Conservation (phyloP, 2,329 filamentous ascomycete species). For the Conoideocrella luteorostrata region DNA sequence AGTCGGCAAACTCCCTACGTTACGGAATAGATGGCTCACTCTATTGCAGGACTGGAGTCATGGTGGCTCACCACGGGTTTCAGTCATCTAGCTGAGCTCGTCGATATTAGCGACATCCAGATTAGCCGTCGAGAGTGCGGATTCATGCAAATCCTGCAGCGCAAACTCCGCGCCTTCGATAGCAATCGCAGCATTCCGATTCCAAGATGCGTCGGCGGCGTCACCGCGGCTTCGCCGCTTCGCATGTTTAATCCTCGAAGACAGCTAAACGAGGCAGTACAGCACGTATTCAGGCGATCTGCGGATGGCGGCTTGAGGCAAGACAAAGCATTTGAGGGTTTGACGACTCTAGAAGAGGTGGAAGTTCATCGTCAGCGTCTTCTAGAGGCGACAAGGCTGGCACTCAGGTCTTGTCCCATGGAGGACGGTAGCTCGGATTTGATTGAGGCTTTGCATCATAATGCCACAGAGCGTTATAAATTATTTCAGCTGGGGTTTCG, state of each 20-base stretch:
- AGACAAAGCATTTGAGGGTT: slow-evolving; percentile 20
- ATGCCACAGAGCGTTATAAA: slow-evolving; percentile 21
- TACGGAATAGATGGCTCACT: slow-evolving; percentile 20
- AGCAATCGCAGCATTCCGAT: slow-evolving; percentile 15
- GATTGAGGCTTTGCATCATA: slow-evolving; percentile 24
- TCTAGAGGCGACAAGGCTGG: slow-evolving; percentile 16
- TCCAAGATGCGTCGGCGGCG: background rate
- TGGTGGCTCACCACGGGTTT: slow-evolving; percentile 27
- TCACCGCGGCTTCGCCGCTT: background rate
- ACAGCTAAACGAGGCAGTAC: slow-evolving; percentile 17
- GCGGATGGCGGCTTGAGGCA: slow-evolving; percentile 23
- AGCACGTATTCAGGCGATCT: slow-evolving; percentile 20
- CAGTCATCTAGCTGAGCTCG: slow-evolving; percentile 19
- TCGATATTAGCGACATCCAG: slow-evolving; percentile 14
- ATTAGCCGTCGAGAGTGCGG: slow-evolving; percentile 22
- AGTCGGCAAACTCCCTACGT: too few species aligned
- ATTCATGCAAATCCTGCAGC: slow-evolving; percentile 25
- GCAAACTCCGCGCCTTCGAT: slow-evolving; percentile 25
- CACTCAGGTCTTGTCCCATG: slow-evolving; percentile 10
- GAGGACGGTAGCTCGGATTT: slow-evolving; percentile 13
- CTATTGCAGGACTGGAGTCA: slow-evolving; percentile 21
- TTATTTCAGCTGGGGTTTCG: slow-evolving; percentile 28
- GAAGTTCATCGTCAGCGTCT: slow-evolving; percentile 26
- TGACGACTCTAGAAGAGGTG: slow-evolving; percentile 25
- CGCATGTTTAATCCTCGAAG: slow-evolving; percentile 21